These are phyloP conservation scores for Backusella tuberculispora DNA, from an alignment of 192 early-diverging fungal species.

Conservation along the genomic window DNA sequence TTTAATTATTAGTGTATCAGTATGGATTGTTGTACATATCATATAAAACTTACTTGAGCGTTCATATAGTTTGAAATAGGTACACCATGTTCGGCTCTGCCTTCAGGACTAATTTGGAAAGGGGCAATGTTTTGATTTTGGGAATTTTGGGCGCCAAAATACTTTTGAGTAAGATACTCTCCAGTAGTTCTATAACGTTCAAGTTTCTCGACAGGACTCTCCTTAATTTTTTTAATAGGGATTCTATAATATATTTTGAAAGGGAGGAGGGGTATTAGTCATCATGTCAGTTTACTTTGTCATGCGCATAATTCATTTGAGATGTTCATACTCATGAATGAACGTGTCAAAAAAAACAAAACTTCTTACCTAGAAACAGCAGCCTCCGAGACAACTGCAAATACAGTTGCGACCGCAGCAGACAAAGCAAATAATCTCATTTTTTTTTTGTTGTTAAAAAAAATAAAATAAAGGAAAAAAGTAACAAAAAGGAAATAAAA, in stretches of 20 bases:
- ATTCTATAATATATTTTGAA: slow-evolving; percentile 40
- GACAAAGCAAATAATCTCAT: slow-evolving; percentile 18
- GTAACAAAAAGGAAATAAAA: slow-evolving; percentile 2
- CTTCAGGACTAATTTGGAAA: slow-evolving; percentile 31
- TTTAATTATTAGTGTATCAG: too few relatives aligned
- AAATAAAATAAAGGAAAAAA: slow-evolving; percentile 9
- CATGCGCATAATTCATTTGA: background rate
- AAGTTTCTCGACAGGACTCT: slow-evolving; percentile 63
- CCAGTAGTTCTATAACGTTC: slow-evolving; percentile 68
- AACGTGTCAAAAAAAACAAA: background rate
- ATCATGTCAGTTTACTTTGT: background rate
- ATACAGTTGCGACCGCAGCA: slow-evolving; percentile 24
- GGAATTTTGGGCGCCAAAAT: slow-evolving; percentile 56
- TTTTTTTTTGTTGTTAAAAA: background rate
- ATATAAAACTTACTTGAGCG: slow-evolving; percentile 60
- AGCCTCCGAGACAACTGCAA: slow-evolving; percentile 21
- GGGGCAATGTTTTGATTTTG: slow-evolving; percentile 9
- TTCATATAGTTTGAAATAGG: slow-evolving; percentile 94
- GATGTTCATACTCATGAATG: background rate
- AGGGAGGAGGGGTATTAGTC: background rate
- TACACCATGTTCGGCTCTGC: slow-evolving; percentile 65
- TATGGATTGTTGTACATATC: background rate
- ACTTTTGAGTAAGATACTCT: slow-evolving; percentile 76
- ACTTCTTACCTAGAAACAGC: slow-evolving; percentile 22
- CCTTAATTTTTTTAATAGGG: slow-evolving; percentile 66